Conservation (phyloP, 1,284 basidiomycete genomes). For the Melanopsichium pennsylvanicum region DNA sequence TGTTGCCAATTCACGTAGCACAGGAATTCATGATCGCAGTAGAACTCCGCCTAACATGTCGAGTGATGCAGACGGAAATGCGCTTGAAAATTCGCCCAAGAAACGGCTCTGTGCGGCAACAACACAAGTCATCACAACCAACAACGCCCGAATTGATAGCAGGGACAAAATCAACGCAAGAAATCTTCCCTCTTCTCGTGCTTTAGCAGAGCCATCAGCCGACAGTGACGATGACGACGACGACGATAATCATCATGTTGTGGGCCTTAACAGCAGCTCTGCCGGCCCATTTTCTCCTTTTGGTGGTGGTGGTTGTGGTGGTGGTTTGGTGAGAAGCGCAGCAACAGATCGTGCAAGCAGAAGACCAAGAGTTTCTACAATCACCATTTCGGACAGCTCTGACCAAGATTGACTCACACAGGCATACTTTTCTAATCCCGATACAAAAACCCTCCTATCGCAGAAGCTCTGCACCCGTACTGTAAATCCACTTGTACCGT, state of each 20-base stretch:
- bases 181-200: neutral
- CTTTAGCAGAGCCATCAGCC: neutral
- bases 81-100: slow-evolving; percentile 14
- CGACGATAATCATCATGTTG: no score
- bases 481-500: no score
- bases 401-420: neutral
- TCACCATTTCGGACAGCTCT: slow-evolving; percentile 18
- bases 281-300: no score
- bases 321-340: no score
- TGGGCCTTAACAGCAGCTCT: no score
- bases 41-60: neutral
- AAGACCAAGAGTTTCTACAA: slow-evolving; percentile 14
- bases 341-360: no score
- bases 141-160: no score
- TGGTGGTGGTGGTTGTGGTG: no score
- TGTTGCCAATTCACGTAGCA: neutral
- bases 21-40: neutral
- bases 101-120: neutral
- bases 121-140: no score
- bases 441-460: no score
- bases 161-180: no score
- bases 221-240: neutral
- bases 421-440: neutral
- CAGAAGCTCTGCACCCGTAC: no score
- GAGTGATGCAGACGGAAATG: neutral